Evolutionary conservation across 305 asterid species (phyloP), one percentile per base, ranked within the genome.

Genomic region (Ajuga reptans): DNA sequence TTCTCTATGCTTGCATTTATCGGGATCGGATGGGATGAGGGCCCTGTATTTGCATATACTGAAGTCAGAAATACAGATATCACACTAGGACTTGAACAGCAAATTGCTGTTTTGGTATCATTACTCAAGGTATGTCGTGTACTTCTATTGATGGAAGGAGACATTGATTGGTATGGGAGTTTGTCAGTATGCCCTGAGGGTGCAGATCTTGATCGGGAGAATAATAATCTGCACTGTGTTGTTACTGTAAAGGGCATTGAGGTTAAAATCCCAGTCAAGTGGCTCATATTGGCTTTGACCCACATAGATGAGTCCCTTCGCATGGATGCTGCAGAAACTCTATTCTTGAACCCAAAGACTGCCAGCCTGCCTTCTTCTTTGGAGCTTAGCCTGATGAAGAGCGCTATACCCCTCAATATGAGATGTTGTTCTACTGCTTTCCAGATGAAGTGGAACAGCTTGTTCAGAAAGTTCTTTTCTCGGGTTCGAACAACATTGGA

Each of bases 381-480:
- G 84, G 97, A 93, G 80, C 94, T 93, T 75, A 75, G 81, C 79
- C 85, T 93, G 75, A 84, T 93, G 96, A 89, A 82, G 79, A 81
- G 74, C 73, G 99, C 97, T 64, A 73, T 93, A 68, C 97, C 99
- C 39, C 76, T 90, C 86, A 93, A 93, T 81, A 90, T 93, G 99
- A 87, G 97, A 80, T 87, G 96, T 67, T 90, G 84, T 78, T 88
- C 97, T 63, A 87, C 95, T 79, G 88, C 95, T 58, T 93, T 93
- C 77, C 96, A 89, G 75, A 93, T 93, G 99, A 93, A 93, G 83
- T 93, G 97, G 99, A 82, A 84, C 79, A 93, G 96, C 83, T 81
- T 93, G 82, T 90, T 93, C 83, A 83, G 92, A 79, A 93, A 90
- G 80, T 89, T 93, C 75, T 89, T 93, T 80, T 79, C 90, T 71